Conservation (phyloP, 2,329 filamentous ascomycete genomes). For the Epichloe uncinata region DNA sequence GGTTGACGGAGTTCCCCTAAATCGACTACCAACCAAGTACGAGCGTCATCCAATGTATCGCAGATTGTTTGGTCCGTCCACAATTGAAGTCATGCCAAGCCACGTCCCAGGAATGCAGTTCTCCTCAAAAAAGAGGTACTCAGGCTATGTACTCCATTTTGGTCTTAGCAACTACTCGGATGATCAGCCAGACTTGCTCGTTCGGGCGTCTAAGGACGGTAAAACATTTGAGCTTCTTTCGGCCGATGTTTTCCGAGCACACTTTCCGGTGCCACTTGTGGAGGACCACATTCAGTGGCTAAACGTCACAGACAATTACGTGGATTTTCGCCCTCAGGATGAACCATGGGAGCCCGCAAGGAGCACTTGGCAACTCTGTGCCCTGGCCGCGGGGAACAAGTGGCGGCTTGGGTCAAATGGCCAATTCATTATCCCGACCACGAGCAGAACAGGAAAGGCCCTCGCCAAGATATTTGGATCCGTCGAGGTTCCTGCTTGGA, state of each 20-base stretch:
- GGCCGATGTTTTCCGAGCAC: conserved; percentile 10
- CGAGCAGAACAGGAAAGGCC: background rate
- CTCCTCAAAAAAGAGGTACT: conserved; percentile 20
- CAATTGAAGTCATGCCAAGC: conserved; percentile 11
- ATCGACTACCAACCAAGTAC: conserved; percentile 32
- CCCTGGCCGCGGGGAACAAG: background rate
- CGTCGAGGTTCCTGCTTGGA: background rate
- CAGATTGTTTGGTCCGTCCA: conserved; percentile 6
- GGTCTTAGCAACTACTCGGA: conserved; percentile 7
- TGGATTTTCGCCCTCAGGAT: conserved; percentile 20
- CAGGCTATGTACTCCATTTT: conserved; percentile 23
- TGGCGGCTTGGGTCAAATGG: background rate
- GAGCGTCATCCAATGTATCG: conserved; percentile 17
- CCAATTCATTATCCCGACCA: conserved; percentile 10
- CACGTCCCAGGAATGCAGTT: conserved; percentile 22
- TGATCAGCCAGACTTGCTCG: conserved; percentile 16
- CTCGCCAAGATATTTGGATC: background rate
- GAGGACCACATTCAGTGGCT: conserved; percentile 34
- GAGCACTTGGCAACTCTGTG: background rate
- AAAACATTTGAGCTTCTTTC: conserved; percentile 21
- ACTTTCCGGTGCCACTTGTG: conserved; percentile 24
- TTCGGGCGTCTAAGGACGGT: conserved; percentile 14
- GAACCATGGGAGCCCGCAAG: conserved; percentile 14
- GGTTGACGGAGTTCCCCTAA: conserved; percentile 33
- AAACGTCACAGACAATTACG: conserved; percentile 10